Evolutionary conservation across 164 flowering plant genomes (phyloP), one percentile per base, ranked within the genome.

Genomic region (Sextonia rubra): DNA sequence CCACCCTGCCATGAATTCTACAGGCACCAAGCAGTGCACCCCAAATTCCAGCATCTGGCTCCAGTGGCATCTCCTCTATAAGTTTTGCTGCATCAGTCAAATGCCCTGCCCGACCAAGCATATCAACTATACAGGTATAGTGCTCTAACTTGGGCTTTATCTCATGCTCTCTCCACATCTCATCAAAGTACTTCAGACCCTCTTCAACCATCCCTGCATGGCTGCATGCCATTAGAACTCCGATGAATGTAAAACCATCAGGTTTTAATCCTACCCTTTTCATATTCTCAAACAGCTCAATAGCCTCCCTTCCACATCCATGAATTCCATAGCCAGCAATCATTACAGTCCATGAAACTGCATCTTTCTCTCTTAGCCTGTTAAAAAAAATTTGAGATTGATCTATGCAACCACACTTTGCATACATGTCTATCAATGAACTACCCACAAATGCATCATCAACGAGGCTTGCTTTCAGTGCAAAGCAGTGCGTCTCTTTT

Each of bases 11-110:
- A 73, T 85, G 77, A 62, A 64, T 77, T 72, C 80, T 83, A 74
- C 95, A 86, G 47, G 86, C 87, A 82, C 86, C 85, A 49, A 90
- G 85, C 77, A 90, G 70, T 37, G 92, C 87, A 71, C 85, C 81
- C 90, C 89, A 86, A 55, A 90, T 83, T 72, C 86, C 79, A 66
- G 76, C 77, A 75, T 90, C 92, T 22, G 92, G 91, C 69, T 87
- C 80, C 71, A 71, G 75, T 12, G 85, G 82, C 92, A 90, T 84
- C 69, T 80, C 80, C 44, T 85, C 77, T 17, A 86, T 61, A 9
- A 90, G 79, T 60, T 61, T 76, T 55, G 79, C 55, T 24, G 95
- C 91, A 47, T 85, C 85, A 7, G 81, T 73, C 62, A 90, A 74
- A 70, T 61, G 77, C 47, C 92, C 92, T 56, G 89, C 87, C 61